Evolutionary conservation across 2,329 filamentous ascomycete species (phyloP), one percentile per base, ranked within the genome.

Genomic region (Aspergillus neotritici): DNA sequence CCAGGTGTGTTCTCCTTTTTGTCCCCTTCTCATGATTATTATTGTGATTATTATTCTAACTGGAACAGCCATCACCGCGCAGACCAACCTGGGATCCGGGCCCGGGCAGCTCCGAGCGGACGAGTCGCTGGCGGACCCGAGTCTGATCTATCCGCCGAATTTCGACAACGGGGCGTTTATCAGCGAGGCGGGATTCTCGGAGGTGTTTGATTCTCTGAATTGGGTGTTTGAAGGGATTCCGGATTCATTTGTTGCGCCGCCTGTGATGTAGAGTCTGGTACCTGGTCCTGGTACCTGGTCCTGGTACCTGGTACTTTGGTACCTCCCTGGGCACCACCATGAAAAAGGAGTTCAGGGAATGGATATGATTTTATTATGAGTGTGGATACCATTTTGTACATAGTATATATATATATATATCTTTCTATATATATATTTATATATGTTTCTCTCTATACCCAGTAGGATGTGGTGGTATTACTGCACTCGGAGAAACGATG

Each of bases 191-290:
- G 75, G 76, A 52, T 84, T 86, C 48, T 78, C 77, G 33, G 77
- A 85, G 46, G 87, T 93, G 49, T 94, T 94, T 61, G 88, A 94
- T 65, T 87, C 89, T 0, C 78, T 94, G 52, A 87, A 90, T 62
- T 95, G 90, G 89, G 89, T 94, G 72, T 74, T 95, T 54, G 89
- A 95, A 61, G 86, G 86, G 12, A 77, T 90, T 31, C 74, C 91
- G 43, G 85, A 89, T 62, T 86, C 61, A 9, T 65, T 67, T 44
- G 60, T 61, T 32, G 63, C 60, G n/a, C 62, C 64, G 8, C 59
- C 61, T 12, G 52, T 64, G 37, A 54, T 66, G 37, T 67, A 55
- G n/a, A n/a, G n/a, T n/a, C n/a, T n/a, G n/a, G n/a, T n/a, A n/a
- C n/a, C n/a, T n/a, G n/a, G n/a, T n/a, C n/a, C n/a, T n/a, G n/a